These are phyloP conservation scores for Nicotiana tabacum DNA, from an alignment of 257 asterid genomes.

Conservation along the genomic window DNA sequence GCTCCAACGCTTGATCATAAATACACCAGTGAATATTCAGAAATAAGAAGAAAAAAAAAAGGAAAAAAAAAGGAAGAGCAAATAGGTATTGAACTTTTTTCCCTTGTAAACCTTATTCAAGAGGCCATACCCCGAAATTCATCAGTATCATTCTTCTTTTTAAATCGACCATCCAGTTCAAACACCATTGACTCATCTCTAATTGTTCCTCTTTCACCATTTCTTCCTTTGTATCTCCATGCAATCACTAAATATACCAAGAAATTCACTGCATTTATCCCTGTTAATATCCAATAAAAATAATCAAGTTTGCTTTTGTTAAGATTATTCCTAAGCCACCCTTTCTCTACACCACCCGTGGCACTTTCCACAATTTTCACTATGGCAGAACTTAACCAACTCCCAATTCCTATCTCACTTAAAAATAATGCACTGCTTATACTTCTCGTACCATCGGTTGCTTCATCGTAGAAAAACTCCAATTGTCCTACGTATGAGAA, in stretches of 20 bases:
- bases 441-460: constrained; percentile 74
- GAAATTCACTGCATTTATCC: constrained; percentile 50
- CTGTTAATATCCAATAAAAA: constrained; percentile 59
- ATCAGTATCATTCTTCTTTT: background rate
- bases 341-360: constrained; percentile 38
- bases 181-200: constrained; percentile 23
- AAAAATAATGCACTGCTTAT: constrained; percentile 70
- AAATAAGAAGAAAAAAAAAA: background rate
- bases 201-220: constrained; percentile 19
- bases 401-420: constrained; percentile 79
- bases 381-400: constrained; percentile 71
- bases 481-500: constrained; percentile 76
- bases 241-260: constrained; percentile 45
- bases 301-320: constrained; percentile 47
- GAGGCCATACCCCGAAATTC: background rate
- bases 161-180: background rate
- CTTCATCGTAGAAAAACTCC: constrained; percentile 72
- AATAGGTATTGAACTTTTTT: background rate
- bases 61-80: background rate
- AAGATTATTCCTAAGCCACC: constrained; percentile 61
- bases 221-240: constrained; percentile 33
- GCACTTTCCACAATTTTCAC: constrained; percentile 44
- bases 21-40: background rate
- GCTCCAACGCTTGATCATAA: background rate
- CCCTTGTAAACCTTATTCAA: background rate